Conservation (phyloP, 257 asterid genomes). For the Gentiana macrophylla region DNA sequence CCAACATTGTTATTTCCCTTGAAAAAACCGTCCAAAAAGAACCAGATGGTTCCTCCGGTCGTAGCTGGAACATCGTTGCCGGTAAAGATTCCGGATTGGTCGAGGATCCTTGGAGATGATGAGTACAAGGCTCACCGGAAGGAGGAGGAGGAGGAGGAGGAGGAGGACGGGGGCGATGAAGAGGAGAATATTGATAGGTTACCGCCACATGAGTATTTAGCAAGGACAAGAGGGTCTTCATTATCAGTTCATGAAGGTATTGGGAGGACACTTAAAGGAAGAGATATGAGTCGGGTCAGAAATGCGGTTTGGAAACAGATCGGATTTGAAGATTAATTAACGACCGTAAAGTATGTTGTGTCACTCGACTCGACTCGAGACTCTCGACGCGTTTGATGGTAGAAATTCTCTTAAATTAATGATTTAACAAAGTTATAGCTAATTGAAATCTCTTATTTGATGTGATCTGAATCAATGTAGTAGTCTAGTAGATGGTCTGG, state of each 20-base stretch:
- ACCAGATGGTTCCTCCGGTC: neutral
- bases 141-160: slow-evolving; percentile 8
- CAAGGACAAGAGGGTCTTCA: slow-evolving; percentile 61
- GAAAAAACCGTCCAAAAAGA: slow-evolving; percentile 21
- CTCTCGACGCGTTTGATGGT: too few relatives aligned
- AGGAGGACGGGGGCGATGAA: slow-evolving; percentile 13
- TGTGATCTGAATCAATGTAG: neutral
- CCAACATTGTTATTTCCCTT: slow-evolving; percentile 14
- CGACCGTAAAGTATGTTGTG: neutral
- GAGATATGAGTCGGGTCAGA: slow-evolving; percentile 83
- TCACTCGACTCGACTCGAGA: too few relatives aligned
- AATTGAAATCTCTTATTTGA: too few relatives aligned
- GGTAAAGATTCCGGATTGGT: slow-evolving; percentile 74
- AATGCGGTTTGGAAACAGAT: slow-evolving; percentile 82
- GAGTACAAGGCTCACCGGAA: slow-evolving; percentile 19
- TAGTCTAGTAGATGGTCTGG: slow-evolving; percentile 2
- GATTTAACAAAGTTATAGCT: too few relatives aligned
- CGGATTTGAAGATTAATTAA: slow-evolving; percentile 55
- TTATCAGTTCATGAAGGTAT: slow-evolving; percentile 78
- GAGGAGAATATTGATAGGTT: slow-evolving; percentile 21
- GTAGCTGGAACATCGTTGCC: slow-evolving; percentile 41
- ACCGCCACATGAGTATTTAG: slow-evolving; percentile 90
- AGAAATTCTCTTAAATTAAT: too few relatives aligned
- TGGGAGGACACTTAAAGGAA: slow-evolving; percentile 83
- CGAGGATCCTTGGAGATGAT: slow-evolving; percentile 54